Evolutionary conservation across 306 rosid species (phyloP), one percentile per base, ranked within the genome.

Genomic region (Adenanthera pavonina): DNA sequence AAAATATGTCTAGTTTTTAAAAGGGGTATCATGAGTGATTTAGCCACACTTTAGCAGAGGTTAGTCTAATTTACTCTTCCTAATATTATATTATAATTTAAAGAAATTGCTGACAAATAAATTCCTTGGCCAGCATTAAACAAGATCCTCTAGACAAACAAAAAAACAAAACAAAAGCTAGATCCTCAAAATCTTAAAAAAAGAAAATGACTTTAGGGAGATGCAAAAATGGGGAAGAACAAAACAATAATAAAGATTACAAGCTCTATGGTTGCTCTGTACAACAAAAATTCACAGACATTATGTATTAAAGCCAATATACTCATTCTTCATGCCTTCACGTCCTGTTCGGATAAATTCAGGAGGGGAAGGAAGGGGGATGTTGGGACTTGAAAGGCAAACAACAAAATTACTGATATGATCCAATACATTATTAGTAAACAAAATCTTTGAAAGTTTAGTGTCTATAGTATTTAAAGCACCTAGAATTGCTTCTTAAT

Each of bases 71-170:
- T 25, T 60, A 60, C 16, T 3, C 65, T 59, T 59, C 69, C 59
- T 71, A n/a, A 20, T 15, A 44, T 15, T 25, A 25, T 25, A 25
- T 25, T 25, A 51, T 14, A 44, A 72, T 53, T 14, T 43, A 44
- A 60, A 72, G 71, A 78, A 49, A 72, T 65, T 72, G 40, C n/a
- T 72, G 69, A 43, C 38, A 46, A 71, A 49, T 51, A 82, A 6
- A 49, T 35, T 16, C 30, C 13, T 17, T 35, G 51, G 40, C 52
- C 19, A 65, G 19, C 62, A n/a, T 19, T 25, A 66, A 36, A 66
- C 33, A 13, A 15, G 43, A 30, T 34, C 5, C 20, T 17, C 34
- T 25, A 25, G 30, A 25, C 30, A 25, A 25, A 25, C 30, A 25
- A 25, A 25, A 25, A 25, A 25, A 25, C 30, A 25, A 25, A 25